phyloP scores from a whole-genome alignment of 805 yeast species.

The Metschnikowia kunwiensis region DNA sequence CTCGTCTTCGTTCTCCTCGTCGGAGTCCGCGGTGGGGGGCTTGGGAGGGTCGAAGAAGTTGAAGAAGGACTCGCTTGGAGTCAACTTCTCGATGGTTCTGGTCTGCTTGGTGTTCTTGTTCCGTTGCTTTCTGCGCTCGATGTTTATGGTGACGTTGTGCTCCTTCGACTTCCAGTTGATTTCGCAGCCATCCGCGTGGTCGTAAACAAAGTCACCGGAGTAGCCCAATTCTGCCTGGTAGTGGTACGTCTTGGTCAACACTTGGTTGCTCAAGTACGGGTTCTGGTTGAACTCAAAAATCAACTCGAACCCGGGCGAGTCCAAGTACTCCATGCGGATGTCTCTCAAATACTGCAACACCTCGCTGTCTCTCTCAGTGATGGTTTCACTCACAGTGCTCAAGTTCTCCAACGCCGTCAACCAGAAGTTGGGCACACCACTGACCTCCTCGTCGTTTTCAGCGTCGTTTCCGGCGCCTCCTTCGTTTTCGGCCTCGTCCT shows the following conservation, averaged over 20 bases:
- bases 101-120: conserved; percentile 95
- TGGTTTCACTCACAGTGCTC: conserved; percentile 73
- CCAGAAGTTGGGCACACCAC: conserved; percentile 96
- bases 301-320: conserved; percentile 83
- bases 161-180: conserved; percentile 83
- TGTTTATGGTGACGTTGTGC: conserved; percentile 74
- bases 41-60: conserved; percentile 93
- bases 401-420: conserved; percentile 90
- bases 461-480: conserved; percentile 44
- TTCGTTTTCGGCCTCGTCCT: conserved; percentile 39
- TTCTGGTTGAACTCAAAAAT: conserved; percentile 76
- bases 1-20: conserved; percentile 47
- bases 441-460: conserved; percentile 35
- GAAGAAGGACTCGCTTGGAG: conserved; percentile 94
- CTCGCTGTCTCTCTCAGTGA: conserved; percentile 87
- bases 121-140: conserved; percentile 96
- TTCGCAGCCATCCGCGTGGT: conserved; percentile 89
- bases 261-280: conserved; percentile 70
- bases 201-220: conserved; percentile 94
- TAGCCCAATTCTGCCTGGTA: conserved; percentile 93
- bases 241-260: conserved; percentile 80
- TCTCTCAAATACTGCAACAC: conserved; percentile 68
- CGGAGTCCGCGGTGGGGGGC: conserved; percentile 56
- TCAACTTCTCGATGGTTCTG: conserved; percentile 88
- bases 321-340: conserved; percentile 74